Conservation (phyloP, 257 asterid genomes). For the Solanum arcanum region DNA sequence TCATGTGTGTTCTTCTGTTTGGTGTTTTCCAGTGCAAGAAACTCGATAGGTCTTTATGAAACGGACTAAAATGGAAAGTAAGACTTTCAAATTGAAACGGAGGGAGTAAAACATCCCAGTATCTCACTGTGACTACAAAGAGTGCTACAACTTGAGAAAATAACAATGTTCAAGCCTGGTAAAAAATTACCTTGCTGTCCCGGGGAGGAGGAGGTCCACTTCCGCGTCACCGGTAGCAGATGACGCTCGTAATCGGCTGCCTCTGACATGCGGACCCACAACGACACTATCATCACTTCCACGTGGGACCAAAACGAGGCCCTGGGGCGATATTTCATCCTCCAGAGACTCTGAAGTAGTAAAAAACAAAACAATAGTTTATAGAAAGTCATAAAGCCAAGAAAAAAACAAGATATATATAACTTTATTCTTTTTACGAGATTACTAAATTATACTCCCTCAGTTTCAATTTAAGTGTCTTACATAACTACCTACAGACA, state of each 20-base stretch:
- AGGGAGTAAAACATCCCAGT: background rate
- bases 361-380: background rate
- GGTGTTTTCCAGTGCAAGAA: background rate
- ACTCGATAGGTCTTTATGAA: background rate
- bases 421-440: background rate
- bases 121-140: background rate
- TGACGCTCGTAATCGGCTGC: slow-evolving; percentile 74
- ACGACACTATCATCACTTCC: slow-evolving; percentile 57
- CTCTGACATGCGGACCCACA: slow-evolving; percentile 87
- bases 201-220: slow-evolving; percentile 98
- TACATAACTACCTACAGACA: background rate
- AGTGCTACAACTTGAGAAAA: background rate
- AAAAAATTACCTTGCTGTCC: slow-evolving; percentile 74
- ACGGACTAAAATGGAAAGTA: background rate
- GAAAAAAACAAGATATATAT: background rate
- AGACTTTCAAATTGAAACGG: background rate
- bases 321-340: slow-evolving; percentile 85
- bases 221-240: slow-evolving; percentile 88
- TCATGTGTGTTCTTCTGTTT: background rate
- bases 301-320: slow-evolving; percentile 89
- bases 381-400: background rate
- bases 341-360: slow-evolving; percentile 52
- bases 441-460: background rate
- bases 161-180: background rate
- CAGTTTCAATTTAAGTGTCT: background rate